Conservation (phyloP, 495 filamentous ascomycete species). For the Penicillium argentinense region DNA sequence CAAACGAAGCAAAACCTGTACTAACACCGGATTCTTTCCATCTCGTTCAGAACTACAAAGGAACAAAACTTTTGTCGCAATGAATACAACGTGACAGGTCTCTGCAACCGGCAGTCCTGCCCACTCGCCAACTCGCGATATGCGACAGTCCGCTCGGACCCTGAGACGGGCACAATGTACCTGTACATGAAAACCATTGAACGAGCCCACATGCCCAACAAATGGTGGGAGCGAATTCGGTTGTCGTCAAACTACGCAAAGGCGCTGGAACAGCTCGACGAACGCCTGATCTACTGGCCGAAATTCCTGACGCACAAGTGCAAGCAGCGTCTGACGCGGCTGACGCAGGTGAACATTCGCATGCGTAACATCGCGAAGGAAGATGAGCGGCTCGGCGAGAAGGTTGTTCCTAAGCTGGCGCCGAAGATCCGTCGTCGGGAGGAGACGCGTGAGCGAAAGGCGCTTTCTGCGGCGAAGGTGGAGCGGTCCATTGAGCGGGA, state of each 20-base stretch:
- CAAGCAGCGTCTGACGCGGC: slow-evolving; percentile 92
- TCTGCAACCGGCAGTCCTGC: slow-evolving; percentile 93
- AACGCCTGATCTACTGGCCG: slow-evolving; percentile 89
- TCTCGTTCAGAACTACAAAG: slow-evolving; percentile 76
- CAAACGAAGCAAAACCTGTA: slow-evolving; percentile 1
- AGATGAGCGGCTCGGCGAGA: slow-evolving; percentile 88
- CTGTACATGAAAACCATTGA: slow-evolving; percentile 98
- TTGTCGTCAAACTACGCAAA: slow-evolving; percentile 86
- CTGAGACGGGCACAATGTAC: slow-evolving; percentile 80
- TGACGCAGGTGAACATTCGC: slow-evolving; percentile 90
- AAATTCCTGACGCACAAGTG: slow-evolving; percentile 95
- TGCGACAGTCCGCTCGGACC: slow-evolving; percentile 84
- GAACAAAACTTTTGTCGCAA: slow-evolving; percentile 93
- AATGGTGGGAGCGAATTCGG: slow-evolving; percentile 93
- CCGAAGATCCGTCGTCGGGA: slow-evolving; percentile 90
- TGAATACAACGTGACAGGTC: slow-evolving; percentile 92
- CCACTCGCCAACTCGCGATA: slow-evolving; percentile 95
- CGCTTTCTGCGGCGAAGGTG: slow-evolving; percentile 89
- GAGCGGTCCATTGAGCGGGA: slow-evolving; percentile 96
- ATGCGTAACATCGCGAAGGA: slow-evolving; percentile 82
- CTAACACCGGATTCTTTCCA: too few species aligned
- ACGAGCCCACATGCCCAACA: slow-evolving; percentile 84
- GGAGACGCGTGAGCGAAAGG: slow-evolving; percentile 89
- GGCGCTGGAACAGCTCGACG: slow-evolving; percentile 85
- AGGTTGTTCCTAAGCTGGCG: slow-evolving; percentile 82